phyloP scores from a whole-genome alignment of 257 asterid genomes.

The Rauvolfia tetraphylla region DNA sequence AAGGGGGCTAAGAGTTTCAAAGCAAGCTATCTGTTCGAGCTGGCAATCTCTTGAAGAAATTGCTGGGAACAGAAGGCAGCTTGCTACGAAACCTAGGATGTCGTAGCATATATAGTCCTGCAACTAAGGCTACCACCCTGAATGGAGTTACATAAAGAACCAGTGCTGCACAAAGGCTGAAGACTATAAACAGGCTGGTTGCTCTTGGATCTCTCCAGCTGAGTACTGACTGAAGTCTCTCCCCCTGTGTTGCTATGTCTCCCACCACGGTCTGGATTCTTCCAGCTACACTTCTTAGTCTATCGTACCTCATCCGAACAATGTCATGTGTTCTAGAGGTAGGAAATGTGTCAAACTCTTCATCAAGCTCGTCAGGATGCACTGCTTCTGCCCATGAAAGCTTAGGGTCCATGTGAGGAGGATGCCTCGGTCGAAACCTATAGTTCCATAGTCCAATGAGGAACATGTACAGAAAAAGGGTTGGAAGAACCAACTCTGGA shows the following conservation, averaged over 20 bases:
- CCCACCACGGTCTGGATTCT: conserved; percentile 81
- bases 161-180: conserved; percentile 56
- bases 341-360: conserved; percentile 75
- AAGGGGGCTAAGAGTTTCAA: conserved; percentile 20
- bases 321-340: conserved; percentile 38
- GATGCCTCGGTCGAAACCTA: conserved; percentile 53
- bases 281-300: conserved; percentile 67
- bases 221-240: conserved; percentile 55
- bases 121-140: conserved; percentile 41
- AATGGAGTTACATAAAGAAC: conserved; percentile 53
- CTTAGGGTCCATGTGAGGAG: conserved; percentile 68
- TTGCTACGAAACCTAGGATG: conserved; percentile 76
- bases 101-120: conserved; percentile 52
- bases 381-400: conserved; percentile 69
- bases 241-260: conserved; percentile 72
- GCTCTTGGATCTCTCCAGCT: conserved; percentile 87
- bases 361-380: conserved; percentile 68
- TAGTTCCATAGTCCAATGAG: conserved; percentile 71
- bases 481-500: conserved; percentile 71
- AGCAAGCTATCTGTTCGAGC: conserved; percentile 64
- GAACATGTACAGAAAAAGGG: conserved; percentile 51
- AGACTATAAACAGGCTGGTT: conserved; percentile 52
- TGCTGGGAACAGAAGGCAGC: conserved; percentile 60
- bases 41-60: conserved; percentile 67
- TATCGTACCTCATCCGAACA: conserved; percentile 64